Evolutionary conservation across 495 filamentous ascomycete genomes (phyloP).

Genomic region (Hypoxylon rickii): DNA sequence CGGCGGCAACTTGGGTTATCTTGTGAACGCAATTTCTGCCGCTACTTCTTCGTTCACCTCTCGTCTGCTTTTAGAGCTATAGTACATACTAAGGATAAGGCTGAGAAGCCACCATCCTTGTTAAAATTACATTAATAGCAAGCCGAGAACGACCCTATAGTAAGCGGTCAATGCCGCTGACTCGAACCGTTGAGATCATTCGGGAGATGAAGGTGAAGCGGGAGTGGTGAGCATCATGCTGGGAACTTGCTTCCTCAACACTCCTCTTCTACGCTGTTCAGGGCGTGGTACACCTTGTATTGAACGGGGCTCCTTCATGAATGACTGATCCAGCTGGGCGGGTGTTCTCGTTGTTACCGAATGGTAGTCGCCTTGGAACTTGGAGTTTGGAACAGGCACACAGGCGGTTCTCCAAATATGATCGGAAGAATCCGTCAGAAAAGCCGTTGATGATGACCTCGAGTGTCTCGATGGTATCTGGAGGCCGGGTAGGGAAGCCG

Average conservation of each 20-base stretch:
- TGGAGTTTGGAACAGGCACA: conserved; percentile 73
- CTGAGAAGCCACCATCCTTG: not conserved
- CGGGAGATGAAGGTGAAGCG: conserved; percentile 16
- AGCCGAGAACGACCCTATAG: conserved; percentile 3
- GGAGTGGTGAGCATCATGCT: conserved; percentile 58
- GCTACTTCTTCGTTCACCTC: not conserved
- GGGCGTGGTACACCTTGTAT: conserved; percentile 75
- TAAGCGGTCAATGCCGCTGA: conserved; percentile 6
- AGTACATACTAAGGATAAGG: conserved; percentile 17
- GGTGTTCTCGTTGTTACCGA: conserved; percentile 64
- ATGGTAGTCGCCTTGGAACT: conserved; percentile 70
- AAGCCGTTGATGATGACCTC: conserved; percentile 66
- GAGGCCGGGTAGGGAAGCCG: conserved; percentile 37
- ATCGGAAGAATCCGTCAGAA: conserved; percentile 82
- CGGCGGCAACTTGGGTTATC: conserved; percentile 1
- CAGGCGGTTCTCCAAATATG: conserved; percentile 92
- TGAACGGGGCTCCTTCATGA: conserved; percentile 87
- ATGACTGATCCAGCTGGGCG: conserved; percentile 76
- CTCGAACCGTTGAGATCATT: conserved; percentile 6
- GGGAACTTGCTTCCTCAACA: conserved; percentile 71
- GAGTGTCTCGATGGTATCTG: conserved; percentile 39
- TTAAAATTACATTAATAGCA: conserved; percentile 31
- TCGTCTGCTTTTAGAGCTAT: conserved; percentile 19
- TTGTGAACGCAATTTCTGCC: conserved; percentile 1
- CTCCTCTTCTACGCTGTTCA: conserved; percentile 62